Evolutionary conservation across 2,329 filamentous ascomycete genomes (phyloP), one percentile per base, ranked within the genome.

Genomic region (Pseudonectria buxi): DNA sequence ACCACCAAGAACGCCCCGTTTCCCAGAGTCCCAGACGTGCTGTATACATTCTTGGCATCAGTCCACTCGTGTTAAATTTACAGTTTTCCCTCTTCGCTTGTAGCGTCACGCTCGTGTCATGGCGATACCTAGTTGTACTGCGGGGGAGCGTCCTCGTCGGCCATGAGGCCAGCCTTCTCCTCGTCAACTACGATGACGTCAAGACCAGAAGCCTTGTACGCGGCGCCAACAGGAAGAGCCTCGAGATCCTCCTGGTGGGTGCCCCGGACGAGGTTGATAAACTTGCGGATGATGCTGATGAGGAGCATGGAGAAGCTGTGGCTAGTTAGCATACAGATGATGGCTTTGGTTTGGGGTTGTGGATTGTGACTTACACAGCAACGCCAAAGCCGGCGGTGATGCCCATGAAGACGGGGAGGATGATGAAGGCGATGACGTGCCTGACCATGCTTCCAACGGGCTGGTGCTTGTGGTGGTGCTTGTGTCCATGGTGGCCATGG

Each of bases 391-490:
- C 83, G 29, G 80, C 78, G 15, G 77, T 69, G 44, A 86, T 70
- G 39, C 83, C 83, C 44, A 86, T 70, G 34, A 83, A 62, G 35
- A 86, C 68, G 2, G 83, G 83, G 26, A 86, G 65, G 31, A 86
- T 57, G 29, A 87, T 71, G 42, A 81, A 76, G 26, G 76, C 65
- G 43, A 73, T 67, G 32, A 83, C 67, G 48, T 73, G 73, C 51
- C 68, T 67, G 30, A 78, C 45, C 16, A 78, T 58, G 41, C 67
- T 61, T 35, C 63, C 57, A 61, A 73, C 71, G 36, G 49, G 55
- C 46, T 57, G 55, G 35, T 58, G 43, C 41, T 46, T 53, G 25
- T 39, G 41, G 24, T 38, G 38, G 29, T 53, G 52, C 41, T 56
- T 26, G 22, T 31, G 40, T 29, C 42, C 32, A 33, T 36, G 29